phyloP scores from a whole-genome alignment of 257 asterid genomes.

The Solanum boliviense region DNA sequence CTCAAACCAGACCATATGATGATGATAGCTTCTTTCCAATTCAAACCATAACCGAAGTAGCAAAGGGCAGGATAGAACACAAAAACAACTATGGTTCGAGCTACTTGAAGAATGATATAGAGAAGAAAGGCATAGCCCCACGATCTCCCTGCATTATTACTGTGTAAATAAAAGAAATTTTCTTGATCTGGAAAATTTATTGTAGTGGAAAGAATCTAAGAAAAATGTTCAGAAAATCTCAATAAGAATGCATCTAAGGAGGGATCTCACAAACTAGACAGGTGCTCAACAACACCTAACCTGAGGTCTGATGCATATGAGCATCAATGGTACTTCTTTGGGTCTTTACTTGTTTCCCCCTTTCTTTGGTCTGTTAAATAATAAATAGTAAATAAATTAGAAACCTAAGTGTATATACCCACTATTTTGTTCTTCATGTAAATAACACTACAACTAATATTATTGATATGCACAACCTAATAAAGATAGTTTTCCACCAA shows the following conservation, averaged over 20 bases:
- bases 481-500: background rate
- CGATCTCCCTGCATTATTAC: background rate
- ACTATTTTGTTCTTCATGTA: background rate
- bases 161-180: background rate
- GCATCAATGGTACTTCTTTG: background rate
- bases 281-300: background rate
- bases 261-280: background rate
- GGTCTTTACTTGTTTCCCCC: background rate
- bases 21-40: slow-evolving; percentile 7
- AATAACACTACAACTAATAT: background rate
- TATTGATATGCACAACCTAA: background rate
- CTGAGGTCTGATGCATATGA: background rate
- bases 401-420: background rate
- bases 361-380: background rate
- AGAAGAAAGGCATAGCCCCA: slow-evolving; percentile 6
- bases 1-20: slow-evolving; percentile 10
- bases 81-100: slow-evolving; percentile 2
- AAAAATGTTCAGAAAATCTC: background rate
- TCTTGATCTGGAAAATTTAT: background rate
- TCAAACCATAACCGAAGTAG: slow-evolving; percentile 7
- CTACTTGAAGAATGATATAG: background rate
- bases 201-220: background rate
- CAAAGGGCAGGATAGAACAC: background rate
- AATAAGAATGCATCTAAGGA: background rate
- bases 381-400: background rate